Evolutionary conservation across 352 stramenopile genomes (phyloP).

Genomic region (Detonula confervacea): DNA sequence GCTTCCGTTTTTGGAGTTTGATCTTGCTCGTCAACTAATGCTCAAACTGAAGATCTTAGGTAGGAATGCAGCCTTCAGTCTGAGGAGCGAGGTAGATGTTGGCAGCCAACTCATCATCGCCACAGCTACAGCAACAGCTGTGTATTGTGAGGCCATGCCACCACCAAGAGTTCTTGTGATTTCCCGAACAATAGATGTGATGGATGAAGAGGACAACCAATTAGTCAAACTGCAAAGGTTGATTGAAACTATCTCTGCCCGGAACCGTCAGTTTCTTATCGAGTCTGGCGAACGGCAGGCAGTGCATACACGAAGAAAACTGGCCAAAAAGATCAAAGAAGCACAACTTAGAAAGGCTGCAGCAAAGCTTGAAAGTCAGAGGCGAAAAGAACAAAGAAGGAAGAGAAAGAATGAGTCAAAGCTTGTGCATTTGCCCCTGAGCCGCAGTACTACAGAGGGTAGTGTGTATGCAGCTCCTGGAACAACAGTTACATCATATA

Average conservation of each 20-base stretch:
- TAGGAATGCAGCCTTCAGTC: slow-evolving; percentile 94
- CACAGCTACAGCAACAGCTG: slow-evolving; percentile 75
- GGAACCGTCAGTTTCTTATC: slow-evolving; percentile 88
- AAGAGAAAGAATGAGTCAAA: slow-evolving; percentile 45
- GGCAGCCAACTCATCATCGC: slow-evolving; percentile 83
- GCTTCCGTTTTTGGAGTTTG: slow-evolving; percentile 98
- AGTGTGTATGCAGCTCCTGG: not conserved
- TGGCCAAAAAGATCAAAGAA: slow-evolving; percentile 74
- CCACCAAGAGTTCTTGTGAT: slow-evolving; percentile 92
- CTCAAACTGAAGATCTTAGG: slow-evolving; percentile 92
- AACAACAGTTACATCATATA: slow-evolving; percentile 8
- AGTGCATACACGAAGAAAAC: slow-evolving; percentile 55
- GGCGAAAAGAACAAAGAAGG: slow-evolving; percentile 43
- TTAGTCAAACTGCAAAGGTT: slow-evolving; percentile 91
- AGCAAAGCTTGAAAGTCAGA: slow-evolving; percentile 60
- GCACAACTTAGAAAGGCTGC: slow-evolving; percentile 58
- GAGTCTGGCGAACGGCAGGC: slow-evolving; percentile 82
- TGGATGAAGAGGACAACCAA: slow-evolving; percentile 91
- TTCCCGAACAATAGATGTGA: slow-evolving; percentile 92
- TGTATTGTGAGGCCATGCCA: slow-evolving; percentile 93
- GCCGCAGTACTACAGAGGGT: slow-evolving; percentile 22
- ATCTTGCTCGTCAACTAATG: slow-evolving; percentile 96
- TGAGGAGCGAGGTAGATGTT: slow-evolving; percentile 85
- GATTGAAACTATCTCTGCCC: slow-evolving; percentile 52
- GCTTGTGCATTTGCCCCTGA: slow-evolving; percentile 8